Base-by-base conservation (phyloP, 2,329 filamentous ascomycete species). In the Neonectria coccinea region DNA sequence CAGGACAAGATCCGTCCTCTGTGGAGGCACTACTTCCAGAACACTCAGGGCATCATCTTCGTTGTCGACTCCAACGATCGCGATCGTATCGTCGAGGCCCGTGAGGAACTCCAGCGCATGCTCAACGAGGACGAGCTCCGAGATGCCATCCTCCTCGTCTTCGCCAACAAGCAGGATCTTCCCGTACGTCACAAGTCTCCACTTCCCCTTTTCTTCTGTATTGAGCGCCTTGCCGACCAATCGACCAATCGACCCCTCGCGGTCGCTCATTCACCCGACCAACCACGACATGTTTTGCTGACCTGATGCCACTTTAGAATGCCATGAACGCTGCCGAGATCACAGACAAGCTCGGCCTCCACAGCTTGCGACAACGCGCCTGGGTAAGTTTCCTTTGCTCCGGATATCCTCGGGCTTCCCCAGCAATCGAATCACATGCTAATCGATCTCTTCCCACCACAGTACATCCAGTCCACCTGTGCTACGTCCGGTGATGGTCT, bases 21-120 rank as follows among this genome's bases (percentile, higher is more conserved):
- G 79, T 99, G 96, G 96, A 94, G 96, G 86, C 96, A 98, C 85
- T 99, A 99, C 88, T 99, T 98, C 91, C 94, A 97, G 85, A 97
- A 97, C 85, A 99, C 96, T 74, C 96, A 99, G 85, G 96, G 96
- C 82, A 95, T 99, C 83, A 98, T 99, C 85, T 99, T 99, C 88
- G 96, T 99, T 76, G 94, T 99, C 80, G 96, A 99, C 86, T 95
- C 92, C 86, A 97, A 97, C 85, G 96, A 99, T 89, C 92, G 94
- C 81, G 94, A 97, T 83, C 94, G 96, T 90, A 92, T 99, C 78
- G 92, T 96, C 75, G 96, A 99, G 88, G 96, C 96, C 77, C 90
- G 93, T 70, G 94, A 97, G 83, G 96, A 99, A 84, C 87, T 99
- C 79, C 93, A 97, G 83, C 92, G 96, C 81, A 99, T 99, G 90